Evolutionary conservation across 2,329 filamentous ascomycete species (phyloP).

Genomic region (Trichoderma simmonsii): DNA sequence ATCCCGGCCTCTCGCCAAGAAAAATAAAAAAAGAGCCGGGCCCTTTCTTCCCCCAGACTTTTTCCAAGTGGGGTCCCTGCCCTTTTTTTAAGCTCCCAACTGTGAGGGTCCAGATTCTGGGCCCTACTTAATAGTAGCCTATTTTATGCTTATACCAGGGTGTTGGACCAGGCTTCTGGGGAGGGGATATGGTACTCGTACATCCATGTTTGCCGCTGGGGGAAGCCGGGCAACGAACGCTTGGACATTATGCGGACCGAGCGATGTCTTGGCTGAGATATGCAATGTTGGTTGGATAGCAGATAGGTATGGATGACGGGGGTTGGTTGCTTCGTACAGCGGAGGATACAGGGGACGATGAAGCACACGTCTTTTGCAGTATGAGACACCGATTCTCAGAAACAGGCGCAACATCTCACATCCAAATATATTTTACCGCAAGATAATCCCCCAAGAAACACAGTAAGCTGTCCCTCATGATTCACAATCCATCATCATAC

Average conservation of each 20-base stretch:
- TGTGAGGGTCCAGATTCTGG: background rate
- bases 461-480: background rate
- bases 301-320: background rate
- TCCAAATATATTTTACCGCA: background rate
- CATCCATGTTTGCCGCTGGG: background rate
- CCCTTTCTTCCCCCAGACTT: background rate
- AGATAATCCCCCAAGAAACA: background rate
- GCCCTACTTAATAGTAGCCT: background rate
- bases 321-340: background rate
- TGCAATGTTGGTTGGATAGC: background rate
- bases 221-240: background rate
- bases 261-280: background rate
- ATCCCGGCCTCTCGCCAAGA: background rate
- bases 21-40: background rate
- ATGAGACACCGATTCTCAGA: background rate
- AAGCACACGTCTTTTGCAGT: background rate
- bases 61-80: background rate
- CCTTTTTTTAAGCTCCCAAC: background rate
- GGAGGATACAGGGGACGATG: background rate
- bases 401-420: background rate
- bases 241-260: background rate
- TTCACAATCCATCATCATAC: background rate
- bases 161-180: background rate
- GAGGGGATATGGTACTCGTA: background rate
- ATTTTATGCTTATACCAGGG: slow-evolving; percentile 13